Conservation (phyloP, 1,139 yeast genomes). For the Meyerozyma elateridarum region DNA sequence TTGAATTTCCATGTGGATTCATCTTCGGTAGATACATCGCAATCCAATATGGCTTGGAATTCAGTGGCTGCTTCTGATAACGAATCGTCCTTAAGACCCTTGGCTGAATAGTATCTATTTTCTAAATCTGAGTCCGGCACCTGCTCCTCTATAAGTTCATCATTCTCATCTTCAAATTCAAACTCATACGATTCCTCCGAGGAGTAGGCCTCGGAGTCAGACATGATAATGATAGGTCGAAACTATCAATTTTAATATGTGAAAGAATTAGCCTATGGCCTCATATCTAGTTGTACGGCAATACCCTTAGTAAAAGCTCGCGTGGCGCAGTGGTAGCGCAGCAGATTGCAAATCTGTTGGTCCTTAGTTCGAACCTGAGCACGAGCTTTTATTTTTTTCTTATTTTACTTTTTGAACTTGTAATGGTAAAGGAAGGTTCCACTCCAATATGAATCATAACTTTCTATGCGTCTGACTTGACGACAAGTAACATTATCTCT, state of each 20-base stretch:
- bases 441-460: too few species aligned
- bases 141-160: slow-evolving; percentile 27
- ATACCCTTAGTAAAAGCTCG: slow-evolving; percentile 37
- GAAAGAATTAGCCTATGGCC: too few species aligned
- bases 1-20: slow-evolving; percentile 48
- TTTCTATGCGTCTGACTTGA: too few species aligned
- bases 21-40: slow-evolving; percentile 11
- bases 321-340: slow-evolving; percentile 91
- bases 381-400: slow-evolving; percentile 50
- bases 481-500: too few species aligned
- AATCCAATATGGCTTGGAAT: slow-evolving; percentile 11
- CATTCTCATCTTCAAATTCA: slow-evolving; percentile 60
- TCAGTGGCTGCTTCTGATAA: slow-evolving; percentile 15
- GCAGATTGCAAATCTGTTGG: slow-evolving; percentile 91
- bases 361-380: slow-evolving; percentile 84
- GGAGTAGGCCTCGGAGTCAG: slow-evolving; percentile 52
- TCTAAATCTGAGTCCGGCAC: slow-evolving; percentile 36
- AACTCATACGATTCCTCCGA: slow-evolving; percentile 65
- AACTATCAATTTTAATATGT: too few species aligned
- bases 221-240: slow-evolving; percentile 41
- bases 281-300: too few species aligned
- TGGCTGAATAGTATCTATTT: slow-evolving; percentile 58
- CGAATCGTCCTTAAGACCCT: slow-evolving; percentile 60
- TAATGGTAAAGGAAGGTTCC: too few species aligned
- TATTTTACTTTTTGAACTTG: too few species aligned